Conservation (phyloP, 768 basidiomycete genomes). For the Mycena amicta region DNA sequence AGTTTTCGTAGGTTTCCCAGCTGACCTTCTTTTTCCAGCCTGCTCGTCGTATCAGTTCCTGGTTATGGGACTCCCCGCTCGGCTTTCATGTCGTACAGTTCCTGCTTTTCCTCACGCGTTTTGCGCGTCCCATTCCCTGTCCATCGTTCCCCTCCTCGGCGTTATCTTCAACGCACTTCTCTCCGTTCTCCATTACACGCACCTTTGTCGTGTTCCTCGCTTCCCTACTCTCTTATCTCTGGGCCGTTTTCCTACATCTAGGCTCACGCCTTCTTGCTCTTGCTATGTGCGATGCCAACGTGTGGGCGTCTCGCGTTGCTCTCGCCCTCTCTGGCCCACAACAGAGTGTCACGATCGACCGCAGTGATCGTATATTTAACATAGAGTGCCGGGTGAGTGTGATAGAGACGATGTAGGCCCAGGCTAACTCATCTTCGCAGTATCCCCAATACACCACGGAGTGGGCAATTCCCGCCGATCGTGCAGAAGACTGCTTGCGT, state of each 20-base stretch:
- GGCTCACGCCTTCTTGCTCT: background rate
- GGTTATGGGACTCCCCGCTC: slow-evolving; percentile 73
- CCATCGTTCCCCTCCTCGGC: background rate
- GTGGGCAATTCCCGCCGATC: slow-evolving; percentile 83
- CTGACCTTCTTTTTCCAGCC: slow-evolving; percentile 13
- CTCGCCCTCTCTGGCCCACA: slow-evolving; percentile 66
- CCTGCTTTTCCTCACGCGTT: slow-evolving; percentile 74
- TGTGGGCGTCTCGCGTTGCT: slow-evolving; percentile 62
- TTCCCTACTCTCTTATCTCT: background rate
- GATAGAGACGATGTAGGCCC: background rate
- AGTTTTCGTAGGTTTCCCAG: slow-evolving; percentile 7
- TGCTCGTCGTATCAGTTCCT: slow-evolving; percentile 45
- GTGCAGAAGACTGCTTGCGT: slow-evolving; percentile 65
- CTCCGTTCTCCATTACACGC: background rate
- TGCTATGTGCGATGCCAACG: slow-evolving; percentile 38
- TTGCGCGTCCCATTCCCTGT: background rate
- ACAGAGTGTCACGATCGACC: slow-evolving; percentile 63
- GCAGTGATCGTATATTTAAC: slow-evolving; percentile 86
- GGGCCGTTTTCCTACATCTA: background rate
- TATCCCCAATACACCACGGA: slow-evolving; percentile 94
- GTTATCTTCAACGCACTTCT: background rate
- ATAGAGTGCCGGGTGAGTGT: slow-evolving; percentile 84
- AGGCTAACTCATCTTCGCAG: slow-evolving; percentile 39
- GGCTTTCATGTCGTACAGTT: slow-evolving; percentile 84
- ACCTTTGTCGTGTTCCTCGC: background rate